Conservation (phyloP, 148 eudicot genomes). For the Tetragonia tetragonoides region DNA sequence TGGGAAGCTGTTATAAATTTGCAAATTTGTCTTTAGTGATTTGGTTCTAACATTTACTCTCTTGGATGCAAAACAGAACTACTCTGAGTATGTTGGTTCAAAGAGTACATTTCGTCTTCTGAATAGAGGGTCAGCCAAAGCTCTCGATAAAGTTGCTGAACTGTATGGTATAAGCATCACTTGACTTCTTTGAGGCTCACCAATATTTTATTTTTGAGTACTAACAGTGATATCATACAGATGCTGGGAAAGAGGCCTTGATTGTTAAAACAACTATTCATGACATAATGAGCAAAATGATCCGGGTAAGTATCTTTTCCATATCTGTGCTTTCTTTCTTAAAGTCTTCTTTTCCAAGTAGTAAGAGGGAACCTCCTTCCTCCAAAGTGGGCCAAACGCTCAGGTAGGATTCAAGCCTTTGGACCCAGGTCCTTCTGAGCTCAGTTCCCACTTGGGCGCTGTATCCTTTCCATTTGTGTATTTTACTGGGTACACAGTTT, state of each 20-base stretch:
- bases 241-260: slow-evolving; percentile 87
- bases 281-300: slow-evolving; percentile 98
- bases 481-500: not conserved
- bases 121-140: slow-evolving; percentile 99
- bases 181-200: slow-evolving; percentile 18
- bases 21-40: not conserved
- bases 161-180: slow-evolving; percentile 64
- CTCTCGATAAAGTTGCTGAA: slow-evolving; percentile 98
- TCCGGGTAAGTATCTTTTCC: slow-evolving; percentile 51
- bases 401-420: not conserved
- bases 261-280: slow-evolving; percentile 92
- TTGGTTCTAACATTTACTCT: not conserved
- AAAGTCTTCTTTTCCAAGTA: not conserved
- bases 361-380: not conserved
- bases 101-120: slow-evolving; percentile 96
- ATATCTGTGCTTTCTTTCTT: not conserved
- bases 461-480: slow-evolving; percentile 12
- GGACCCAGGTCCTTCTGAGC: not conserved
- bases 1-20: slow-evolving; percentile 7
- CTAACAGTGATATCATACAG: slow-evolving; percentile 40
- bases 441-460: not conserved
- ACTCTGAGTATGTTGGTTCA: slow-evolving; percentile 78
- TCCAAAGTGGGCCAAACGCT: too few species aligned
- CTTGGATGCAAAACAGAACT: slow-evolving; percentile 55
- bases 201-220: not conserved